Percentiles rank a stretch among this genome's conserved stretches.
These are phyloP conservation scores for Psilocybe cyanescens DNA, from an alignment of 768 basidiomycete genomes.

Conservation along the genomic window DNA sequence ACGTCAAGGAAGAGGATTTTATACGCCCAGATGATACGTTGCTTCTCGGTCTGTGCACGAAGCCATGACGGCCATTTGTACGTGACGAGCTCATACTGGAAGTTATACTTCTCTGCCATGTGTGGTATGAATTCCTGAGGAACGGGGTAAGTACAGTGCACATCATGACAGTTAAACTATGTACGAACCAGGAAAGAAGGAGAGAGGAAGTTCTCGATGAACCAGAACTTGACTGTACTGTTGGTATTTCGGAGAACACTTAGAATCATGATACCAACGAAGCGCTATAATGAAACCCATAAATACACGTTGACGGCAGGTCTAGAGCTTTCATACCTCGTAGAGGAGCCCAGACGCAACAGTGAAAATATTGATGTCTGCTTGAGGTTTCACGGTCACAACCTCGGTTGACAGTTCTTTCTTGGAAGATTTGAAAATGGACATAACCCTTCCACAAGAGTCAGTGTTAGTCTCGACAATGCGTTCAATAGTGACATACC, in stretches of 20 bases:
- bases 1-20: conserved; percentile 99
- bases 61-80: conserved; percentile 99
- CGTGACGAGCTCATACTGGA: conserved; percentile 96
- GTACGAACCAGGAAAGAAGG: conserved; percentile 87
- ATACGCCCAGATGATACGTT: conserved; percentile 98
- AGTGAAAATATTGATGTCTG: conserved; percentile 98
- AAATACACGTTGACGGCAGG: not conserved
- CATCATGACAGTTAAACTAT: not conserved
- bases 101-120: conserved; percentile 87
- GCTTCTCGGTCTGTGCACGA: conserved; percentile 96
- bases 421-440: conserved; percentile 40
- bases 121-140: conserved; percentile 91
- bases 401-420: conserved; percentile 29
- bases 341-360: conserved; percentile 97
- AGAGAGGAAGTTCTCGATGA: conserved; percentile 98
- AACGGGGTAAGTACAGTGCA: not conserved
- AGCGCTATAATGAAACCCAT: conserved; percentile 61
- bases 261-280: conserved; percentile 97
- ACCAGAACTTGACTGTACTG: conserved; percentile 98
- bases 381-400: conserved; percentile 48
- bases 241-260: conserved; percentile 95
- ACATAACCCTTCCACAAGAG: conserved; percentile 39
- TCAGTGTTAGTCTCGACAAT: conserved; percentile 16
- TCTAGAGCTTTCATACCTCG: conserved; percentile 59
- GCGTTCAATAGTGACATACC: conserved; percentile 38